Base-by-base conservation (phyloP, 192 early-diverging fungal species). In the Dissophora ornata region DNA sequence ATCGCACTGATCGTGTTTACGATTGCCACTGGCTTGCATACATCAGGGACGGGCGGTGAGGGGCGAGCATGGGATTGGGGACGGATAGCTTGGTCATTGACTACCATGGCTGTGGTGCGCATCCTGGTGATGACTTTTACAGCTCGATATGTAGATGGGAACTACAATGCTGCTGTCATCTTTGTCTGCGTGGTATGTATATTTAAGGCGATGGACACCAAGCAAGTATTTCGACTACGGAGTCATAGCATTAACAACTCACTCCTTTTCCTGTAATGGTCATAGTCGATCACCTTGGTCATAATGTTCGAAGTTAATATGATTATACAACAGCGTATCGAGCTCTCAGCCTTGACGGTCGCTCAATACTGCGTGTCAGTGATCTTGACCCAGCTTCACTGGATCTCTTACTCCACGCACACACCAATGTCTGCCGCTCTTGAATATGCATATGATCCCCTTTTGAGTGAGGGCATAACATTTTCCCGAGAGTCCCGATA, bases 401-500 rank as follows among this genome's bases (percentile, higher is more conserved):
- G 73, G 73, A 77, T 77, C 34, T 49, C 52, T 9, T 77, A 77
- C 24, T 77, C 73, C 2, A 56, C 59, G 6, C 73, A 77, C 46
- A 77, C 73, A 10, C 73, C 73, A 34, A 77, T 77, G 73, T 77
- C 73, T n/a, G 73, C 73, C 4, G 50, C 58, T 1, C 59, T 77
- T 4, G 50, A 45, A 26, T 77, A 77, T 47, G 61, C 62, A 9
- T 77, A 77, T 33, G 73, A 77, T 21, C 73, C 73, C 25, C 32
- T 57, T 19, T 24, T 77, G 24, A 45, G 30, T 41, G 73, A 77
- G 1, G 47, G 73, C n/a, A 77, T 77, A 34, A 77, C 73, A 1
- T 77, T 77, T 32, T 62, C 64, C 2, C 40, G 73, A 38, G 73
- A 77, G n/a, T 77, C 73, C 1, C 63, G 73, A 16, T 57, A 77